Base-by-base conservation (phyloP, 495 filamentous ascomycete genomes). In the Annulohypoxylon nitens region DNA sequence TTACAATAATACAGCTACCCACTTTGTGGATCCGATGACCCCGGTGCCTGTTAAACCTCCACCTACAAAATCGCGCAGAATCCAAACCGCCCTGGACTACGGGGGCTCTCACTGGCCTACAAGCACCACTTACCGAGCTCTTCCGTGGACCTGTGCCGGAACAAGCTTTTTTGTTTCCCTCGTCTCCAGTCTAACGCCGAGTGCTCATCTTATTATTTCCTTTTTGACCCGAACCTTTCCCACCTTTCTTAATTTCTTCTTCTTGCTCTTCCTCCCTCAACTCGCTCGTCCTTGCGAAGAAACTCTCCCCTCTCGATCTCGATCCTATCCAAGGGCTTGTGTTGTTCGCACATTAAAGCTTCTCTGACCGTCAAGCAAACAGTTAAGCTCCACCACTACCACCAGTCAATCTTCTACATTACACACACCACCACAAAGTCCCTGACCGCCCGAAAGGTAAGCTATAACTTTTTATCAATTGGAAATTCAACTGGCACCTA, bases 11-110 rank as follows among this genome's bases (percentile, higher is more conserved):
- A 75, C 58, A 67, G 55, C 63, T 75, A 70, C 57, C 76, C 72
- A 74, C 75, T 68, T 59, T 54, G 69, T 77, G 76, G 76, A 70
- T 65, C 76, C 68, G 71, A 61, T 76, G 65, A 76, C 71, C 70
- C 71, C 75, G 61, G 69, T 69, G 55, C 66, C 69, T 69, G 70
- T 62, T 51, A 60, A 53, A 73, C 51, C 71, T 75, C 59, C 61
- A 64, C 68, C 65, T 74, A 75, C 77, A 79, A 79, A 79, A 79
- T 79, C 77, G 77, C 77, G 77, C 77, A 78, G 74, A 72, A 61
- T 60, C 50, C 64, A 64, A 64, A 70, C 68, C 26, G 50, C 64
- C 76, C 61, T 51, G 18, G 62, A 45, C 66, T 51, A 59, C 41
- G 41, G 16, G 64, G 50, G 16, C 16, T 37, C 18, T 34, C 61